Base-by-base conservation (phyloP, 106 monocot species). In the Dendrobium chrysotoxum region DNA sequence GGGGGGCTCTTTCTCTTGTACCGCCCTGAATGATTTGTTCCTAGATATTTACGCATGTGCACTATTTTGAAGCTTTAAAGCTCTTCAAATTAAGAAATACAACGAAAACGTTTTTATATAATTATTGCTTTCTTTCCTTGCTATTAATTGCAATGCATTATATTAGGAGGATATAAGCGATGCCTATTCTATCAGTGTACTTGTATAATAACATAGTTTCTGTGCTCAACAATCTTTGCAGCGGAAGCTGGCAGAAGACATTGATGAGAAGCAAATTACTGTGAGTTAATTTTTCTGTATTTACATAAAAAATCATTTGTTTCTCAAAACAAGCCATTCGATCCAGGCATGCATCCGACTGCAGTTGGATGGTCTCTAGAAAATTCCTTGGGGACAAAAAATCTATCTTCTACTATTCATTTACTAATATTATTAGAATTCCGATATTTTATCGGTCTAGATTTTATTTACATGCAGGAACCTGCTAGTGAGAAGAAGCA, bases 401-500 rank as follows among this genome's bases (percentile, higher is more conserved):
- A 42, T 40, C 18, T 42, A 5, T 65, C 31, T 21, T 39, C 35
- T 21, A 21, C 39, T 41, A 42, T 41, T 74, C 21, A 41, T 74
- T 28, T 74, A 74, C 41, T 42, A 23, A n/a, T 61, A 20, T 13
- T 74, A 42, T 20, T 20, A n/a, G 6, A 42, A 21, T 71, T 38
- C 38, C 25, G 11, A 25, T 50, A 50, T 11, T 50, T 50, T 13
- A 50, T 50, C 11, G 1, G 5, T 13, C 13, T 42, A 72, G 38
- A 18, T 31, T 64, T 80, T 68, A 35, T 75, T 73, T 71, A 45
- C 77, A 39, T 57, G 28, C 91, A 89, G 98, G 80, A 87, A 85
- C 26, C 10, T 28, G 50, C n/a, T 65, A 26, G 67, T 42, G 72
- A 84, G 78, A 85, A 85, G 85, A 79, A 87, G 30, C 88, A 87